Evolutionary conservation across 1,284 basidiomycete genomes (phyloP), one percentile per base, ranked within the genome.

Genomic region (Leccinum pachyderme): DNA sequence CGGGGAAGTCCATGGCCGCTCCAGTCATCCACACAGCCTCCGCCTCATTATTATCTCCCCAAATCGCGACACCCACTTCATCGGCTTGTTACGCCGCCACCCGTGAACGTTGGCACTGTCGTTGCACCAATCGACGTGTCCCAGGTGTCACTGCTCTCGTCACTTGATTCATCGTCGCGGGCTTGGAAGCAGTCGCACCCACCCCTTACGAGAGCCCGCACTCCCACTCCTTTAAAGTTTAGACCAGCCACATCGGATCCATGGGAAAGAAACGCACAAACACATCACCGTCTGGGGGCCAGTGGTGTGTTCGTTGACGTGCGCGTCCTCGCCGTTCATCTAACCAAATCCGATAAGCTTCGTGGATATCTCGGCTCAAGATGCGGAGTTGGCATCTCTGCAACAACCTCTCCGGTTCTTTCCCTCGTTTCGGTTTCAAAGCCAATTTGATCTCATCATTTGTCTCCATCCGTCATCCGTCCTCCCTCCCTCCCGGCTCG

Each of bases 311-410:
- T 39, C 28, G 45, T 31, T 35, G 50, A 54, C 29, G 33, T 41
- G 35, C 31, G 24, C 37, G n/a, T 33, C 37, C 46, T 25, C 47
- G 27, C 49, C 41, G 5, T 50, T 53, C 54, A 68, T 67, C 44
- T 69, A 62, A 53, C 64, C 54, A 66, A 54, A 69, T 64, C 2
- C 1, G 55, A 56, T 32, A 47, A 41, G 22, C 61, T 37, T 54
- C 49, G 24, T 28, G 43, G 29, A 41, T 52, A 35, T n/a, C 37
- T 41, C 18, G n/a, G 15, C 28, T 53, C 22, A 28, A 29, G 33
- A 35, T 45, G 53, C 49, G 45, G 46, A 49, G n/a, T 44, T 66
- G 53, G 22, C 33, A 51, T 50, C n/a, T 37, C n/a, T 29, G 41
- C 53, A 43, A 18, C 22, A 4, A 25, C n/a, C 27, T 24, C 27